Evolutionary conservation across 352 stramenopile species (phyloP).

Genomic region (Phytophthora citrophthora): DNA sequence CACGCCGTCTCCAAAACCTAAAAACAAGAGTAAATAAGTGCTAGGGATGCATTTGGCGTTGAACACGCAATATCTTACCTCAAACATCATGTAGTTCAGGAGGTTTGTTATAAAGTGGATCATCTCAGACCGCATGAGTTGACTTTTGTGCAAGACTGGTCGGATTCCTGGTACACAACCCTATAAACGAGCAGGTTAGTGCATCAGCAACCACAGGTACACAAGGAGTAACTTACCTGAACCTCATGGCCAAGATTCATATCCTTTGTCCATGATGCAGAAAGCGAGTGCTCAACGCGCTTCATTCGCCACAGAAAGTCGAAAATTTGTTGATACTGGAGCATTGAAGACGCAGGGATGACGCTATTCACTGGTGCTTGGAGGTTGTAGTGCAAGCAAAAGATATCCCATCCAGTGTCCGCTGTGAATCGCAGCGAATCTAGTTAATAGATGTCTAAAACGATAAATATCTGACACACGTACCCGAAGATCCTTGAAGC

Average conservation of each 20-base stretch:
- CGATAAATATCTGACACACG: not conserved
- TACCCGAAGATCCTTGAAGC: conserved; percentile 76
- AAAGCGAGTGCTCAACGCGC: conserved; percentile 92
- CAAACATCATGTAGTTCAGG: conserved; percentile 99
- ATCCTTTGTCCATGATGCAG: conserved; percentile 96
- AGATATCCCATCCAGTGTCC: conserved; percentile 96
- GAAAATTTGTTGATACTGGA: conserved; percentile 91
- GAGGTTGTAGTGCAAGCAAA: conserved; percentile 91
- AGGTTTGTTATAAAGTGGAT: conserved; percentile 98
- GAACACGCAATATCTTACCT: conserved; percentile 49
- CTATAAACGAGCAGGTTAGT: conserved; percentile 28
- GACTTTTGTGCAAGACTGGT: conserved; percentile 91
- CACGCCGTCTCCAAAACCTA: conserved; percentile 94
- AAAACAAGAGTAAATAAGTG: not conserved
- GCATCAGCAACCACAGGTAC: not conserved
- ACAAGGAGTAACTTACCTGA: conserved; percentile 47
- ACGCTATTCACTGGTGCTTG: conserved; percentile 88
- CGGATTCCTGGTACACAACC: conserved; percentile 61
- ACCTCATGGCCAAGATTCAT: conserved; percentile 96
- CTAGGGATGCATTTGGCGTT: not conserved
- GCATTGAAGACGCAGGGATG: conserved; percentile 86
- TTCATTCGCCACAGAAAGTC: conserved; percentile 92
- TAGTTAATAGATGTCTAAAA: conserved; percentile 1
- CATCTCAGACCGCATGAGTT: conserved; percentile 97
- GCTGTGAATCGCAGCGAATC: conserved; percentile 34